Conservation (phyloP, 768 basidiomycete genomes). For the Hydnomerulius pinastri region DNA sequence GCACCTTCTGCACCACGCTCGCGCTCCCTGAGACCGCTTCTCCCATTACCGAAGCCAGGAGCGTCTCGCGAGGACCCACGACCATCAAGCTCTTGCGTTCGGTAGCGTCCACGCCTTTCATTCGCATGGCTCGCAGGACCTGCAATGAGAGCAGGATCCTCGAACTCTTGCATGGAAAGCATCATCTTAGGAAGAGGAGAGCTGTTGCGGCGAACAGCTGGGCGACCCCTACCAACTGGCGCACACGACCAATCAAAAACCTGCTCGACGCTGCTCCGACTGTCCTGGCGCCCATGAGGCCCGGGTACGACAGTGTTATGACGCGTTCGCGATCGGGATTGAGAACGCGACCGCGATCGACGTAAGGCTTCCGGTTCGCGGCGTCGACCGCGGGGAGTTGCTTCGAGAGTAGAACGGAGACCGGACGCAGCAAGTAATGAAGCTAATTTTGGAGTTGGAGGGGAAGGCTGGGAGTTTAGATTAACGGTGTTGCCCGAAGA, state of each 20-base stretch:
- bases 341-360: slow-evolving; percentile 40
- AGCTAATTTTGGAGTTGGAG: slow-evolving; percentile 59
- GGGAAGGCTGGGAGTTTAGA: slow-evolving; percentile 46
- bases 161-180: slow-evolving; percentile 36
- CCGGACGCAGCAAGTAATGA: slow-evolving; percentile 34
- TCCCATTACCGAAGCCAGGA: slow-evolving; percentile 64
- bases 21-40: slow-evolving; percentile 59
- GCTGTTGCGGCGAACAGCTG: slow-evolving; percentile 52
- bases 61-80: slow-evolving; percentile 43
- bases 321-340: slow-evolving; percentile 41
- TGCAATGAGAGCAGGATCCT: slow-evolving; percentile 30
- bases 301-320: slow-evolving; percentile 15
- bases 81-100: slow-evolving; percentile 54
- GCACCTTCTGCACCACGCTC: slow-evolving; percentile 28
- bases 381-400: slow-evolving; percentile 57
- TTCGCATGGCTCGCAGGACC: slow-evolving; percentile 20
- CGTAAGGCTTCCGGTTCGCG: slow-evolving; percentile 39
- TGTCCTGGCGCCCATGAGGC: slow-evolving; percentile 21
- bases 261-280: slow-evolving; percentile 42
- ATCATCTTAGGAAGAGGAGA: slow-evolving; percentile 57
- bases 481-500: slow-evolving; percentile 48
- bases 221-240: slow-evolving; percentile 45
- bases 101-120: slow-evolving; percentile 53
- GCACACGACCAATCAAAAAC: slow-evolving; percentile 50
- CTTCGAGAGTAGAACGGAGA: slow-evolving; percentile 39